These are phyloP conservation scores for Chaetomium cochliodes DNA, from an alignment of 495 filamentous ascomycete species.

Conservation along the genomic window DNA sequence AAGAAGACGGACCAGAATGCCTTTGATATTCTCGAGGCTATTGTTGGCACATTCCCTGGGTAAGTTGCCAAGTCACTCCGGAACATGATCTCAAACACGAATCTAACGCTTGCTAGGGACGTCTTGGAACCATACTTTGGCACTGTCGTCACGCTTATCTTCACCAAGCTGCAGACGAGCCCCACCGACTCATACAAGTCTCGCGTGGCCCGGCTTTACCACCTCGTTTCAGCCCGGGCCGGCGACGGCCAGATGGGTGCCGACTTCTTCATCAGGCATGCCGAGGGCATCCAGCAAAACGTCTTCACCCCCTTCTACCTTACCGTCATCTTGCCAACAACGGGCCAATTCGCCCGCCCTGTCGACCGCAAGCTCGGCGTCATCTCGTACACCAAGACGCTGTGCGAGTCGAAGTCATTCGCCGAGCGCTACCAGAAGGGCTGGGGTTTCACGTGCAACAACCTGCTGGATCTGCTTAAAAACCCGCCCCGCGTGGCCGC, in stretches of 20 bases:
- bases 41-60: slow-evolving; percentile 68
- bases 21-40: slow-evolving; percentile 84
- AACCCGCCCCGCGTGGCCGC: slow-evolving; percentile 73
- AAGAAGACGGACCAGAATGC: slow-evolving; percentile 76
- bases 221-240: slow-evolving; percentile 76
- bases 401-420: slow-evolving; percentile 79
- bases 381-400: slow-evolving; percentile 83
- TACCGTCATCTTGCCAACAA: slow-evolving; percentile 79
- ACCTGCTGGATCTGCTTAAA: slow-evolving; percentile 81
- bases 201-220: slow-evolving; percentile 87
- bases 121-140: slow-evolving; percentile 74
- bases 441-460: slow-evolving; percentile 83
- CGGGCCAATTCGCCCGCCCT: slow-evolving; percentile 79
- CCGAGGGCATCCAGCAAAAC: slow-evolving; percentile 74
- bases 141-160: slow-evolving; percentile 74
- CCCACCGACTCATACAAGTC: slow-evolving; percentile 74
- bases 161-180: slow-evolving; percentile 75
- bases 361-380: slow-evolving; percentile 92
- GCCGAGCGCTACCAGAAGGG: slow-evolving; percentile 74
- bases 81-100: background rate
- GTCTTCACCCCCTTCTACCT: slow-evolving; percentile 84
- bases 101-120: slow-evolving; percentile 45
- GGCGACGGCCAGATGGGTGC: slow-evolving; percentile 74
- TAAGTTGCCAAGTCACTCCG: slow-evolving; percentile 43
- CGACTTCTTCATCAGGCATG: slow-evolving; percentile 80